These are phyloP conservation scores for Colletotrichum sp. DNA, from an alignment of 2,329 filamentous ascomycete genomes.

Conservation along the genomic window DNA sequence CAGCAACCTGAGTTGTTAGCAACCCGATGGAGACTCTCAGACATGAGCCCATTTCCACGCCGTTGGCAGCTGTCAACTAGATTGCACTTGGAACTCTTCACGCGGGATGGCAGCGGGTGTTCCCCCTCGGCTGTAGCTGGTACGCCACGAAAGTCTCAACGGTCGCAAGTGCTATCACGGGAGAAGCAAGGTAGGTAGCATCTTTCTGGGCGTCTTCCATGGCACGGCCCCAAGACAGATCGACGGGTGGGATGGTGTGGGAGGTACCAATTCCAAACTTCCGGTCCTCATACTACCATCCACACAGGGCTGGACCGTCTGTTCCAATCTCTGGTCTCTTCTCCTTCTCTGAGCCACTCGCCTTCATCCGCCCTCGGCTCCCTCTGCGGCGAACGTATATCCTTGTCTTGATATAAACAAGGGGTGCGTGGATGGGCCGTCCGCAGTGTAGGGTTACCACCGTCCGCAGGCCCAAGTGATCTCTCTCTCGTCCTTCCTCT, in stretches of 20 bases:
- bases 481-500: neutral
- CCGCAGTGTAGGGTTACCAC: slow-evolving; percentile 5
- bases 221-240: neutral
- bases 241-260: neutral
- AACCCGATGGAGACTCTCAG: neutral
- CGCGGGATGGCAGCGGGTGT: neutral
- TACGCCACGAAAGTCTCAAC: neutral
- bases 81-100: neutral
- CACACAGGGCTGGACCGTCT: neutral
- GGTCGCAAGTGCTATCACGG: neutral
- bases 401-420: neutral
- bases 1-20: neutral
- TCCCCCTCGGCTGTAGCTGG: neutral
- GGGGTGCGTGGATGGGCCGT: neutral
- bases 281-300: neutral
- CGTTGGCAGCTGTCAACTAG: neutral
- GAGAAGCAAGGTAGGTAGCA: neutral
- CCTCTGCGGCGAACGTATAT: neutral
- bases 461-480: neutral
- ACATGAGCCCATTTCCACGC: neutral
- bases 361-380: neutral
- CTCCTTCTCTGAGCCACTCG: neutral
- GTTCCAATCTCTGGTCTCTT: neutral
- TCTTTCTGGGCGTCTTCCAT: neutral
- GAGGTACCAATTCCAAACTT: neutral